A percentile compares a stretch with the other conserved stretches of the same genome.
These are phyloP conservation scores for Aspergillus novofumigatus DNA, from an alignment of 2,329 filamentous ascomycete genomes.

Conservation along the genomic window DNA sequence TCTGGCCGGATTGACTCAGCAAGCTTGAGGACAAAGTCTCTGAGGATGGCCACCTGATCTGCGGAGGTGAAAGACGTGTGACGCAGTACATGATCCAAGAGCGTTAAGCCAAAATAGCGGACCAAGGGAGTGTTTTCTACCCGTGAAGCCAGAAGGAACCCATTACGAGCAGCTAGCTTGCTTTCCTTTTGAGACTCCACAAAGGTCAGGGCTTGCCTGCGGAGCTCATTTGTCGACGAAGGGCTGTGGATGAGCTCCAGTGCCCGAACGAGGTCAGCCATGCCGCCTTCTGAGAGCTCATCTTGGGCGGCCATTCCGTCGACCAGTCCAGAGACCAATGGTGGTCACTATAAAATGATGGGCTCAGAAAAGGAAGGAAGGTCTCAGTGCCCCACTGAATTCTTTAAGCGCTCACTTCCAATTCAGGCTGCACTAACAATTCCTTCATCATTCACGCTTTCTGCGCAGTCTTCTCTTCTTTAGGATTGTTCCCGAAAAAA, in stretches of 20 bases:
- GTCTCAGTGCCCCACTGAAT: conserved; percentile 3
- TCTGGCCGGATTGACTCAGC: conserved; percentile 65
- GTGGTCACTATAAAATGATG: not conserved
- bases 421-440: conserved; percentile 9
- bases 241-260: conserved; percentile 84
- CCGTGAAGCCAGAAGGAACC: conserved; percentile 76
- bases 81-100: conserved; percentile 84
- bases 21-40: conserved; percentile 73
- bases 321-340: conserved; percentile 2
- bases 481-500: not conserved
- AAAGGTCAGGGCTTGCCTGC: conserved; percentile 77
- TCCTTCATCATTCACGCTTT: conserved; percentile 10
- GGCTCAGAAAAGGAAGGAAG: not conserved
- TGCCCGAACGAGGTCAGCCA: conserved; percentile 67
- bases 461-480: conserved; percentile 2
- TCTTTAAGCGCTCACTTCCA: conserved; percentile 2
- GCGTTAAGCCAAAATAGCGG: conserved; percentile 87
- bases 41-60: conserved; percentile 64
- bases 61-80: conserved; percentile 71
- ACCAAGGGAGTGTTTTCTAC: conserved; percentile 72
- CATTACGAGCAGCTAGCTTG: conserved; percentile 75
- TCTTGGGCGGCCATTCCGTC: conserved; percentile 32
- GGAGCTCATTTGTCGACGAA: conserved; percentile 72
- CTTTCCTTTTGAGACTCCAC: conserved; percentile 81
- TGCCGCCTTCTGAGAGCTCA: conserved; percentile 34